Base-by-base conservation (phyloP, 1,284 basidiomycete genomes). In the Anthracocystis panici-leucophaei region DNA sequence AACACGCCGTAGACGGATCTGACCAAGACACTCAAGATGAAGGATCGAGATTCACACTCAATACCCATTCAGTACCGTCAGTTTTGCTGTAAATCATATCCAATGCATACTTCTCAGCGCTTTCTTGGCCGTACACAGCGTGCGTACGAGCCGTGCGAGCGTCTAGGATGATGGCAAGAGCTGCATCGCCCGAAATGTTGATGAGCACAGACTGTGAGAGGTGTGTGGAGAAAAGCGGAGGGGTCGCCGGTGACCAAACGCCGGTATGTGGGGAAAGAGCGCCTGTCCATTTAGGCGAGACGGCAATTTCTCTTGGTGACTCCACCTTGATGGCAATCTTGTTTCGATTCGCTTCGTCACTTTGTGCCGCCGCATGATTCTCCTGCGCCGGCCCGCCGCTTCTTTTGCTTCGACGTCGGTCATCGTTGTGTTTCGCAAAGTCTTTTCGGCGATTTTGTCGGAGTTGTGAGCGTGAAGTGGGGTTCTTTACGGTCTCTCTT, bases 1-100 rank as follows among this genome's bases (percentile, higher is more conserved):
- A n/a, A 88, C 33, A 38, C 31, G 31, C 10, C 31, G 31, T 33
- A 33, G 31, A 33, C 10, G 31, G 31, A 33, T 33, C 31, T 11
- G 31, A 33, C 29, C 12, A 33, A 11, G 33, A 33, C 33, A 33
- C 33, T 33, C 11, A 29, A 33, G 33, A 33, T 33, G 33, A 33
- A 33, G 33, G 33, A 33, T 33, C 33, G 33, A 33, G 33, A 33
- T 33, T 33, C 33, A 33, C 2, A 33, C 12, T 2, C 18, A 6
- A 33, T 41, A 25, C 16, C 50, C 23, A 23, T n/a, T 41, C 31
- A 35, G 35, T 46, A 16, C 45, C 25, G 25, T 46, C 23, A 3
- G 8, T 5, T 29, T 18, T 31, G 9, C 23, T 18, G 14, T 27
- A 46, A 33, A 31, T 31, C 29, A 46, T 49, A 31, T 31, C 29